Evolutionary conservation across 306 rosid genomes (phyloP).

Genomic region (Acacia acuminata): DNA sequence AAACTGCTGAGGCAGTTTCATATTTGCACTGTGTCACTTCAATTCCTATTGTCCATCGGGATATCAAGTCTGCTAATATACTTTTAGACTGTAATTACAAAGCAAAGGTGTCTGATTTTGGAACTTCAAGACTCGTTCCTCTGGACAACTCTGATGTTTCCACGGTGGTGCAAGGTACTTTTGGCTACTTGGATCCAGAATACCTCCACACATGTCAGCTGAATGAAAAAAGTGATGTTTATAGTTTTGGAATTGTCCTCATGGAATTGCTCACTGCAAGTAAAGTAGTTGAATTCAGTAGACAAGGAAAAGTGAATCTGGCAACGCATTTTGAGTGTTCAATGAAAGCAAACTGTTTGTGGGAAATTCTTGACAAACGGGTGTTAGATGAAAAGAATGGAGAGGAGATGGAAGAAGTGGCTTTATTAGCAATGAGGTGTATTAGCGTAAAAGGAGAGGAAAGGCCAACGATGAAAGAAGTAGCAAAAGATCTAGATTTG

Average conservation of each 20-base stretch:
- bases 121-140: conserved; percentile 48
- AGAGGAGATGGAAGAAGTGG: conserved; percentile 28
- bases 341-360: conserved; percentile 24
- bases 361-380: conserved; percentile 29
- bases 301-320: conserved; percentile 30
- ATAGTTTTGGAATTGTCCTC: conserved; percentile 54
- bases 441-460: conserved; percentile 44
- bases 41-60: conserved; percentile 39
- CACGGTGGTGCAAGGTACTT: conserved; percentile 55
- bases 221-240: conserved; percentile 52
- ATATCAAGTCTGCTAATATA: conserved; percentile 41
- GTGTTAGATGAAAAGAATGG: neutral
- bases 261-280: conserved; percentile 40
- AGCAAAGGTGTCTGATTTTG: conserved; percentile 26
- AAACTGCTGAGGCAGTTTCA: conserved; percentile 31
- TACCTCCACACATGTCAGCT: conserved; percentile 38
- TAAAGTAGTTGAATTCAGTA: conserved; percentile 29
- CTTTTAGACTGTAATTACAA: conserved; percentile 18
- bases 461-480: conserved; percentile 50
- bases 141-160: conserved; percentile 37
- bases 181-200: conserved; percentile 51
- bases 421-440: conserved; percentile 34
- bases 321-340: conserved; percentile 30
- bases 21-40: conserved; percentile 37
- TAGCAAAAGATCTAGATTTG: conserved; percentile 45